phyloP scores from a whole-genome alignment of 1,284 basidiomycete species.

The Moniliella sp. region DNA sequence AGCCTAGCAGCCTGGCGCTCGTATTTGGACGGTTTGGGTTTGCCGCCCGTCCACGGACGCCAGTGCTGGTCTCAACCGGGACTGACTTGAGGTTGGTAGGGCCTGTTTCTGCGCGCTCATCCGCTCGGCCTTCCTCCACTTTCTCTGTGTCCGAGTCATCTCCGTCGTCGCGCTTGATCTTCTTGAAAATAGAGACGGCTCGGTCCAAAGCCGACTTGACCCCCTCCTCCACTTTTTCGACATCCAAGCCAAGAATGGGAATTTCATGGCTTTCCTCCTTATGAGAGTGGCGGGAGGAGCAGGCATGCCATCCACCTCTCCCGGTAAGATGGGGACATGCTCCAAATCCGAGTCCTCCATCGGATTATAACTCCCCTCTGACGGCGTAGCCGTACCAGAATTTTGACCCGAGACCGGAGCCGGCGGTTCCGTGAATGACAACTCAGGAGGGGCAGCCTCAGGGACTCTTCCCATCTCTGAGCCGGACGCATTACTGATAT shows the following conservation, averaged over 20 bases:
- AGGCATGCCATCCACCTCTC: constrained; percentile 31
- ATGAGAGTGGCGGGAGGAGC: constrained; percentile 1
- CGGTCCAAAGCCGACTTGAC: no score
- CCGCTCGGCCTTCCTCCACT: no score
- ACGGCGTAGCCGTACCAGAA: constrained; percentile 15
- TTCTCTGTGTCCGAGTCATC: constrained; percentile 11
- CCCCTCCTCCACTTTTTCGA: neutral
- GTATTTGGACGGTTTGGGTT: constrained; percentile 14
- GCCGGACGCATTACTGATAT: neutral
- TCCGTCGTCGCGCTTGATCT: constrained; percentile 4
- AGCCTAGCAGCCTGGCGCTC: constrained; percentile 24
- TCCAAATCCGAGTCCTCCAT: constrained; percentile 22
- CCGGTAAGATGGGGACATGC: constrained; percentile 26
- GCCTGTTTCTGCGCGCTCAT: constrained; percentile 6
- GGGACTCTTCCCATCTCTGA: constrained; percentile 1
- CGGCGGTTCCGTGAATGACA: constrained; percentile 1
- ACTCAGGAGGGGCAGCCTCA: constrained; percentile 3
- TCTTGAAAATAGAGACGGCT: constrained; percentile 14
- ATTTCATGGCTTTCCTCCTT: constrained; percentile 1
- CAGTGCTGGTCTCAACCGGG: constrained; percentile 26
- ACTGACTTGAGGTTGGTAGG: constrained; percentile 30
- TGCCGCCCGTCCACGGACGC: constrained; percentile 11
- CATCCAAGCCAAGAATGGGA: neutral
- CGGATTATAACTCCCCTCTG: constrained; percentile 21
- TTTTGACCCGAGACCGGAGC: constrained; percentile 3